A percentile compares a stretch with the other conserved stretches of the same genome.
Evolutionary conservation across 495 filamentous ascomycete genomes (phyloP).

Genomic region (Astrothelium macrocarpum): DNA sequence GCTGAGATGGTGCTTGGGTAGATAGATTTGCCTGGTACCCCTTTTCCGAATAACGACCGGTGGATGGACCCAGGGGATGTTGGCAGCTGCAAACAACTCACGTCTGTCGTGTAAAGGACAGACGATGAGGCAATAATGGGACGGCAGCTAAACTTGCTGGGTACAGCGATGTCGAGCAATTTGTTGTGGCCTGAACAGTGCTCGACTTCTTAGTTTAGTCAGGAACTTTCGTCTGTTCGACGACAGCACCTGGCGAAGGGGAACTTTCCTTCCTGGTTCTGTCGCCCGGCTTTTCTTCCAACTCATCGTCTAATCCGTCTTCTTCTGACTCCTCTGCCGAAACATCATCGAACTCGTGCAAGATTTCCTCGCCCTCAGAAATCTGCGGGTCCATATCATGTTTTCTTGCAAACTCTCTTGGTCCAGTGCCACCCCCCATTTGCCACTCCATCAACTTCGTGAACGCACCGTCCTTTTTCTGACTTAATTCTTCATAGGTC

Average conservation of each 20-base stretch:
- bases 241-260: slow-evolving; percentile 17
- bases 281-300: slow-evolving; percentile 21
- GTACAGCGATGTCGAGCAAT: neutral
- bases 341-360: slow-evolving; percentile 2
- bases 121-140: slow-evolving; percentile 5
- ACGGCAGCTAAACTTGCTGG: slow-evolving; percentile 6
- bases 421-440: slow-evolving; percentile 59
- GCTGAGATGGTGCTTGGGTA: neutral
- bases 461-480: slow-evolving; percentile 68
- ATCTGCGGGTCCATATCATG: neutral
- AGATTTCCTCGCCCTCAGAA: slow-evolving; percentile 11
- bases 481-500: slow-evolving; percentile 65
- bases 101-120: neutral
- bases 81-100: slow-evolving; percentile 1
- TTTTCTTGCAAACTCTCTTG: slow-evolving; percentile 10
- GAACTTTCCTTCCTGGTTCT: slow-evolving; percentile 18
- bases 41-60: neutral
- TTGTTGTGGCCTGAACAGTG: neutral
- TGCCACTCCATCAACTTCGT: slow-evolving; percentile 98
- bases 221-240: slow-evolving; percentile 13
- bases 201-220: slow-evolving; percentile 7
- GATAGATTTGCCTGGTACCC: slow-evolving; percentile 1
- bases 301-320: slow-evolving; percentile 25
- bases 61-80: slow-evolving; percentile 1
- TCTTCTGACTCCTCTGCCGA: slow-evolving; percentile 31